Conservation (phyloP, 495 filamentous ascomycete species). For the Cenococcum geophilum region DNA sequence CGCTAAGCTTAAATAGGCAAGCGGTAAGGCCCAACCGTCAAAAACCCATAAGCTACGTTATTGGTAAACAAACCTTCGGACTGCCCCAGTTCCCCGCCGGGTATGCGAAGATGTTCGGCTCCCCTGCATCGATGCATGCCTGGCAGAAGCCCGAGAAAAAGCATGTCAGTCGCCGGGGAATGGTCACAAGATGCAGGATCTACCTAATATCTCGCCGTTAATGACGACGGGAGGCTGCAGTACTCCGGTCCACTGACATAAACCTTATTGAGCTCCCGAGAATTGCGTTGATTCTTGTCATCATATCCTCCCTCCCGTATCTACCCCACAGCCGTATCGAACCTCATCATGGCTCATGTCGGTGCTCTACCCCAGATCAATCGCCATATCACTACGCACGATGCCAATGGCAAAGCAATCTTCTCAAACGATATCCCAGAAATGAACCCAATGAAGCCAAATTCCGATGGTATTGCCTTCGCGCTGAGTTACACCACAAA, state of each 20-base stretch:
- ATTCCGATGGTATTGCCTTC: constrained; percentile 21
- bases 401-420: constrained; percentile 28
- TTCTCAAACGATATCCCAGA: constrained; percentile 30
- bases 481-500: constrained; percentile 28
- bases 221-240: neutral
- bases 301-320: neutral
- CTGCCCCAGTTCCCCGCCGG: neutral
- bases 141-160: neutral
- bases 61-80: neutral
- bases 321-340: neutral
- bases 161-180: neutral
- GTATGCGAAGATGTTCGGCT: neutral
- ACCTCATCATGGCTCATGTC: constrained; percentile 27
- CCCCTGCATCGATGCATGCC: neutral
- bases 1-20: too few species aligned
- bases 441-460: constrained; percentile 12
- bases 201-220: neutral
- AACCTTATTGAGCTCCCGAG: neutral
- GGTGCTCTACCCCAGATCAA: constrained; percentile 26
- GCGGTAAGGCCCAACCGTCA: too few species aligned
- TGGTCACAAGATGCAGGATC: neutral
- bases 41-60: too few species aligned
- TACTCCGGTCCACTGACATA: neutral
- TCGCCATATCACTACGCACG: constrained; percentile 34
- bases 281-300: neutral